Base-by-base conservation (phyloP, 225 moss, liverwort and hornwort genomes). In the Bryoerythrophyllum caledonicum region DNA sequence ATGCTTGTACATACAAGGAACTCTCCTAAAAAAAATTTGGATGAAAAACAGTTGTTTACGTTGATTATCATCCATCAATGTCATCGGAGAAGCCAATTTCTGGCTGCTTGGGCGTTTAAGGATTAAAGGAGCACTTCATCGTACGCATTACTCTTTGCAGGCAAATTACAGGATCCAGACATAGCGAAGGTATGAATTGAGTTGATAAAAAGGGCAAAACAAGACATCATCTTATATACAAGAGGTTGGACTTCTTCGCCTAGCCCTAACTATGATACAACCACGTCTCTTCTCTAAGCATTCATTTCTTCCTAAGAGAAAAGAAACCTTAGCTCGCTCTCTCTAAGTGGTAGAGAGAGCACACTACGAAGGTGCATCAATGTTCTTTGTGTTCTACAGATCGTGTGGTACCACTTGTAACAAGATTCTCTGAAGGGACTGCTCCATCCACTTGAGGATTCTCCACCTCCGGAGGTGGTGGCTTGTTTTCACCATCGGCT, bases 381-480 rank as follows among this genome's bases (percentile, higher is more conserved):
- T 53, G 53, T 23, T 20, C 73, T 73, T 80, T 51, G 7, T 60
- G 55, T 69, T 10, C 41, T 41, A 25, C 55, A 72, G 57, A n/a
- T 27, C 63, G 34, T 13, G 60, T 60, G 10, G 13, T 15, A 49
- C 49, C 73, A 59, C 65, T 77, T 38, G 74, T 12, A 10, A 2
- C 54, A 7, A 70, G 8, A 43, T 65, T 74, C 25, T 74, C 70
- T 59, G 80, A 61, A 28, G 32, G 66, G 1, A 15, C 28, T 17
- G 28, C 60, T 62, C 10, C 62, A 24, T 80, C 78, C 72, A 80
- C 56, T 20, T 63, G 65, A 27, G 65, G 41, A 32, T 37, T 37
- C 48, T 71, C 84, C 28, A 60, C 48, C 68, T 76, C 82, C 35
- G 55, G 58, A 66, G 68, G 70, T 15, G 71, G 63, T 65, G 72